Percentiles rank a stretch among this genome's conserved stretches.
Conservation (phyloP, 176 grass and related monocot species). For the Tillandsia leiboldiana region DNA sequence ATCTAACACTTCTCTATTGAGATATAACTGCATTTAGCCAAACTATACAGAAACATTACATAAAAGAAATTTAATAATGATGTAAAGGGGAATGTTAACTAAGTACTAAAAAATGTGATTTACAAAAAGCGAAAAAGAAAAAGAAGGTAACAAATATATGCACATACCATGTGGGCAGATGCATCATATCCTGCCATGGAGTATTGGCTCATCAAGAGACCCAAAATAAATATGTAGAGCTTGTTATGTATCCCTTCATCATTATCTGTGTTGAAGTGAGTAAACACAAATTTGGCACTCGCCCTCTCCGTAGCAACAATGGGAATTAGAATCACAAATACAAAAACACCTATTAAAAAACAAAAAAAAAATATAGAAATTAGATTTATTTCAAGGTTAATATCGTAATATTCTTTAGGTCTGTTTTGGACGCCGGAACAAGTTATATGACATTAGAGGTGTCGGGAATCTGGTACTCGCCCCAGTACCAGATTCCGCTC, state of each 20-base stretch:
- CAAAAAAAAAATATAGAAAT: neutral
- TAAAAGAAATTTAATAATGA: too few relatives aligned
- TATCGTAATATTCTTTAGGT: too few relatives aligned
- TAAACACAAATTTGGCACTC: constrained; percentile 40
- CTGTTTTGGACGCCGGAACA: too few relatives aligned
- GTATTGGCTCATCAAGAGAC: constrained; percentile 51
- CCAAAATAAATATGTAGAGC: constrained; percentile 44
- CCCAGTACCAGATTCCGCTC: too few relatives aligned
- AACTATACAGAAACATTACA: too few relatives aligned
- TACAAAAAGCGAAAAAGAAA: neutral
- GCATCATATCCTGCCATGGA: constrained; percentile 44
- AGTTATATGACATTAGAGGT: too few relatives aligned
- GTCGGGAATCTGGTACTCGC: too few relatives aligned
- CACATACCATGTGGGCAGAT: constrained; percentile 49
- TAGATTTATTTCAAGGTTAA: too few relatives aligned
- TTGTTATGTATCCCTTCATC: constrained; percentile 39
- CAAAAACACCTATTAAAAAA: constrained; percentile 36
- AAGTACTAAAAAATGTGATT: neutral
- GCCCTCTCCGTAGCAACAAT: constrained; percentile 37
- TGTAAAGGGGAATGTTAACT: too few relatives aligned
- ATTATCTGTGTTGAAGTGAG: constrained; percentile 49
- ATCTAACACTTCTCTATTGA: too few relatives aligned
- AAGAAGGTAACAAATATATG: neutral
- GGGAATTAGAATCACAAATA: constrained; percentile 41
- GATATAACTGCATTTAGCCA: too few relatives aligned